Evolutionary conservation across 202 grass and related monocot species (phyloP).

Genomic region (Zizania palustris): DNA sequence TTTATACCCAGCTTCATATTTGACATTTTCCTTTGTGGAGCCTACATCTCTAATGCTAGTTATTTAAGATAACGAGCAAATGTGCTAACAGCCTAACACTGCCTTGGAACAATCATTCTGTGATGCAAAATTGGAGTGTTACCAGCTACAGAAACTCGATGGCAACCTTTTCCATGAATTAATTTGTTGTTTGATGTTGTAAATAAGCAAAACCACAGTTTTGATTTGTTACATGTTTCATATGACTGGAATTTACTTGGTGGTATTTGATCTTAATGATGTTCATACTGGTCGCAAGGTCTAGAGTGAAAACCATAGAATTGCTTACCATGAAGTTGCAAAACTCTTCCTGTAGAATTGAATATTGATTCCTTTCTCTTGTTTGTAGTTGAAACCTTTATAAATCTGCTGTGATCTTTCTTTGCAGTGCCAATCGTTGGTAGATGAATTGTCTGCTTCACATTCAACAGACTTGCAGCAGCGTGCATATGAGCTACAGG

Average conservation of each 20-base stretch:
- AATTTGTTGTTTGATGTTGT: constrained; percentile 28
- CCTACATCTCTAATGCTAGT: not conserved
- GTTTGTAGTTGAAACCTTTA: constrained; percentile 6
- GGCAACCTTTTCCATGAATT: constrained; percentile 9
- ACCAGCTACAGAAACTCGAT: constrained; percentile 7
- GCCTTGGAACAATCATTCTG: not conserved
- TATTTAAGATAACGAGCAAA: constrained; percentile 1
- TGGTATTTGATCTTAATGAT: constrained; percentile 6
- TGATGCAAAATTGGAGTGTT: not conserved
- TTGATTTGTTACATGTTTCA: constrained; percentile 11
- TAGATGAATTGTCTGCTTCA: constrained; percentile 93
- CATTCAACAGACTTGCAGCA: constrained; percentile 99
- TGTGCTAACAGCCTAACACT: not conserved
- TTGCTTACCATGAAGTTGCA: not conserved
- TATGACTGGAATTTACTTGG: not conserved
- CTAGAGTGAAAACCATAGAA: not conserved
- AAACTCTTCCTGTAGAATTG: constrained; percentile 28
- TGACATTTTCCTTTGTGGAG: constrained; percentile 1
- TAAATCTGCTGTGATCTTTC: constrained; percentile 16
- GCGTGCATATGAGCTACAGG: constrained; percentile 86
- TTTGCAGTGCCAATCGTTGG: constrained; percentile 82
- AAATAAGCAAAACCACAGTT: constrained; percentile 15
- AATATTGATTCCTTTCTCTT: not conserved
- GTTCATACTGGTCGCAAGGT: not conserved
- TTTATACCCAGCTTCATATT: constrained; percentile 20